A percentile compares a stretch with the other conserved stretches of the same genome.
These are phyloP conservation scores for Ceratobasidium sp. DNA, from an alignment of 1,284 basidiomycete genomes.

Conservation along the genomic window DNA sequence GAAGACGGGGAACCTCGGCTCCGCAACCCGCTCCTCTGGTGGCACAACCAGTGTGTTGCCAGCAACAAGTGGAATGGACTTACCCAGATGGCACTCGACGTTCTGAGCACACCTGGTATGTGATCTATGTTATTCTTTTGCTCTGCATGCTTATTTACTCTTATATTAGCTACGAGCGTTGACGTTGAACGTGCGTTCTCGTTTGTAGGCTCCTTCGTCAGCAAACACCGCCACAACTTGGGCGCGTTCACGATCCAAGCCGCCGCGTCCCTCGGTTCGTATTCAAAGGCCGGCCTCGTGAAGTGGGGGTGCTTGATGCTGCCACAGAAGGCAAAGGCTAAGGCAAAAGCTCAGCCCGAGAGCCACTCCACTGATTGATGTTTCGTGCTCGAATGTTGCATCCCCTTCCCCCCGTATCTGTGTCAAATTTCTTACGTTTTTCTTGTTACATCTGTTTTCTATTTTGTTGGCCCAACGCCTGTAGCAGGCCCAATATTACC, in stretches of 20 bases:
- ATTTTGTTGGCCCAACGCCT: no score
- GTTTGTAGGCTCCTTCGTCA: background rate
- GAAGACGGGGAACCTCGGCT: background rate
- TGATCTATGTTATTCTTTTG: background rate
- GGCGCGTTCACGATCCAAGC: background rate
- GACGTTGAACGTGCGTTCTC: background rate
- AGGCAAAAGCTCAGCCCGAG: no score
- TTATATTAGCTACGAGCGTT: background rate
- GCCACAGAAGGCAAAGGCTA: background rate
- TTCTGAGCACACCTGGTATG: conserved; percentile 7
- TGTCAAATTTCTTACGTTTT: no score
- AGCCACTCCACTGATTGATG: no score
- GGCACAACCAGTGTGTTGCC: conserved; percentile 13
- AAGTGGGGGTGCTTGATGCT: background rate
- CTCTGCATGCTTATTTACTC: background rate
- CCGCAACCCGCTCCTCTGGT: conserved; percentile 10
- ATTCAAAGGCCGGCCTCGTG: background rate
- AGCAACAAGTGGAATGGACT: conserved; percentile 9
- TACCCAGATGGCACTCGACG: conserved; percentile 30
- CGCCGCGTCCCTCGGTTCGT: background rate
- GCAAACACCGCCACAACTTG: background rate
- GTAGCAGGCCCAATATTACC: no score
- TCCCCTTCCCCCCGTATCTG: no score
- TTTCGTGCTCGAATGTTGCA: no score
- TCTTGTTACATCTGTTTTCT: no score